Conservation (phyloP, 352 stramenopile species). For the Phytophthora sp. region DNA sequence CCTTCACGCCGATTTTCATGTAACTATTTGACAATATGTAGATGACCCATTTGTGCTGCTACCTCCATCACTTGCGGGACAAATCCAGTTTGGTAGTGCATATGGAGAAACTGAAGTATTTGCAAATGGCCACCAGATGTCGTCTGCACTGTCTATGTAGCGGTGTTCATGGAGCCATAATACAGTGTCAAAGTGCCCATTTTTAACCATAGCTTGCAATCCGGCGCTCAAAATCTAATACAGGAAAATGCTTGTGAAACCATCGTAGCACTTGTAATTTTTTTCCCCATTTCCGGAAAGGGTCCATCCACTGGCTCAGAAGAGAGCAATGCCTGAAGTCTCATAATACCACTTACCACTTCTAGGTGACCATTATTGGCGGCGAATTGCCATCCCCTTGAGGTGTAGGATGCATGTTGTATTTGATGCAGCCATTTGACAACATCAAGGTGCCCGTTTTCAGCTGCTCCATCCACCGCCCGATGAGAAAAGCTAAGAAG, state of each 20-base stretch:
- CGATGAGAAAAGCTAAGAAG: background rate
- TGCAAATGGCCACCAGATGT: background rate
- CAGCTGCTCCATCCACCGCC: background rate
- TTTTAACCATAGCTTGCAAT: background rate
- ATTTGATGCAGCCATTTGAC: slow-evolving; percentile 3
- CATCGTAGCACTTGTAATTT: background rate
- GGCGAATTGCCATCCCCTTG: background rate
- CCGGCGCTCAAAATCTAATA: background rate
- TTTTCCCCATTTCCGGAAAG: no score
- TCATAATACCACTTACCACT: background rate
- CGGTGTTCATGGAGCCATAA: background rate
- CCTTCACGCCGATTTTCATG: slow-evolving; percentile 4
- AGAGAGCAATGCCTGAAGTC: background rate
- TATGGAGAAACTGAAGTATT: background rate
- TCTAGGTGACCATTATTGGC: background rate
- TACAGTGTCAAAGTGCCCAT: background rate
- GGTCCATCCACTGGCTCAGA: no score
- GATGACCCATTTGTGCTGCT: background rate
- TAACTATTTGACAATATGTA: background rate
- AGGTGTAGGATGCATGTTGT: background rate
- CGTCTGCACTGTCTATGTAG: background rate
- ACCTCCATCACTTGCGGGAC: background rate
- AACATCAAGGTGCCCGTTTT: background rate
- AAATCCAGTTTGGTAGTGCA: background rate
- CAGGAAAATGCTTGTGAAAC: background rate